phyloP scores from a whole-genome alignment of 2,329 filamentous ascomycete species.

The Diaporthe nobilis region DNA sequence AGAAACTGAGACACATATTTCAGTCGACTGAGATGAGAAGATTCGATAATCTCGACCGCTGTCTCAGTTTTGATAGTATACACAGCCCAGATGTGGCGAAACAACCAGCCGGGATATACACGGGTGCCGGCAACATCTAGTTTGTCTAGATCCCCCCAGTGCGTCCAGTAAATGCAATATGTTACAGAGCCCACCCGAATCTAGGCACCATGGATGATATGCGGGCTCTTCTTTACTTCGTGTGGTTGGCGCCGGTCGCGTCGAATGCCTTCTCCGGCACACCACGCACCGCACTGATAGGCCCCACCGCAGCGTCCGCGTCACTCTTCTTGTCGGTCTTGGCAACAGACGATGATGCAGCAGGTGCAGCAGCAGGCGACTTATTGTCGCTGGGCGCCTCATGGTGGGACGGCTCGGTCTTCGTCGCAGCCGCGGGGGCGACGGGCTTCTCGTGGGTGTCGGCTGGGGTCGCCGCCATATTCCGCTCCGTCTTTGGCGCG shows the following conservation, averaged over 20 bases:
- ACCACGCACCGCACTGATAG: slow-evolving; percentile 34
- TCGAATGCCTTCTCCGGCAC: slow-evolving; percentile 49
- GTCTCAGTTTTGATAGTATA: slow-evolving; percentile 9
- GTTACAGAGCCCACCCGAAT: slow-evolving; percentile 44
- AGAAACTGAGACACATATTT: background rate
- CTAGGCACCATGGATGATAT: background rate
- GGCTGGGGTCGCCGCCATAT: slow-evolving; percentile 8
- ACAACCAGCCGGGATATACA: background rate
- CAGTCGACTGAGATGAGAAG: background rate
- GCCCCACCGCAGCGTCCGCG: background rate
- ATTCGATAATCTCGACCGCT: slow-evolving; percentile 5
- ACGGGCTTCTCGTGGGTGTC: slow-evolving; percentile 10
- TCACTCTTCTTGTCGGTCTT: background rate
- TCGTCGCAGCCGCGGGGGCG: background rate
- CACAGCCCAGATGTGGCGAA: slow-evolving; percentile 1
- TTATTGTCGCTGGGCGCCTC: background rate
- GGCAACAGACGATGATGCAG: background rate
- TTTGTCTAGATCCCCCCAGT: slow-evolving; percentile 16
- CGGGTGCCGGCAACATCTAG: background rate
- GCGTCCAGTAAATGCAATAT: slow-evolving; percentile 44
- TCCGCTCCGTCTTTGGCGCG: slow-evolving; percentile 37
- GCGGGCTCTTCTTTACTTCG: slow-evolving; percentile 6
- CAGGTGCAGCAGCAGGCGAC: background rate
- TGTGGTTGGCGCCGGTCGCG: slow-evolving; percentile 52
- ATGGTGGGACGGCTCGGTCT: background rate